Percentiles rank a stretch among this genome's conserved stretches.
phyloP scores from a whole-genome alignment of 495 filamentous ascomycete genomes.

The Podospora comata region DNA sequence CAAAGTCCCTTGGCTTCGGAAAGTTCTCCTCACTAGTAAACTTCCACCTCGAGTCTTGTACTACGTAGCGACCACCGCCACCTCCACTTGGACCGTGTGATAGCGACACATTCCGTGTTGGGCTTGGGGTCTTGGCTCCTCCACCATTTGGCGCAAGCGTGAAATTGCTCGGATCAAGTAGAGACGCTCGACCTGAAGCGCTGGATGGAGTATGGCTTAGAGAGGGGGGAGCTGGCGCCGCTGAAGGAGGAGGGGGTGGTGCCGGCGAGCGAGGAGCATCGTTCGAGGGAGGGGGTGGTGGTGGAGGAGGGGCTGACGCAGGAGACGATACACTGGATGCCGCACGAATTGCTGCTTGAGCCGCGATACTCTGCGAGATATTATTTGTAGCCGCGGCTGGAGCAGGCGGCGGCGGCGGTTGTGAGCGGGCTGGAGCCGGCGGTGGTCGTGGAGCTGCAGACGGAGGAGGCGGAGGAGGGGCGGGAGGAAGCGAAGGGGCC shows the following conservation, averaged over 20 bases:
- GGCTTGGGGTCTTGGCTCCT: constrained; percentile 44
- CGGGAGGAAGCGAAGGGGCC: constrained; percentile 50
- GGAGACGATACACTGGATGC: constrained; percentile 42
- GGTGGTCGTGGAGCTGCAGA: constrained; percentile 49
- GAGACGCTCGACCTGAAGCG: constrained; percentile 41
- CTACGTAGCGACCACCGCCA: constrained; percentile 47
- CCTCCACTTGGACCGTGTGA: constrained; percentile 36
- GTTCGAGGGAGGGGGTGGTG: constrained; percentile 24
- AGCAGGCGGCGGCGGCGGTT: constrained; percentile 32
- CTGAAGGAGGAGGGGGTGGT: constrained; percentile 38
- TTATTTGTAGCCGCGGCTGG: constrained; percentile 20
- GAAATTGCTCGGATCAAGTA: constrained; percentile 73
- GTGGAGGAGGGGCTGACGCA: constrained; percentile 46
- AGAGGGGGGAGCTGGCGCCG: constrained; percentile 36
- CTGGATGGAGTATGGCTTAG: constrained; percentile 35
- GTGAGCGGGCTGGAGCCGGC: constrained; percentile 27
- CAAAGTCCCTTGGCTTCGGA: constrained; percentile 79
- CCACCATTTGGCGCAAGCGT: constrained; percentile 59
- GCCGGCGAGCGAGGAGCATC: constrained; percentile 34
- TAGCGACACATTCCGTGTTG: constrained; percentile 33
- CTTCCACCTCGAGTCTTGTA: constrained; percentile 82
- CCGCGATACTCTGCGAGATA: constrained; percentile 44
- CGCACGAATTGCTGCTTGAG: constrained; percentile 50
- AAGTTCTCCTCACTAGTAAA: constrained; percentile 80
- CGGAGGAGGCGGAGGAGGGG: constrained; percentile 52